Conservation (phyloP, 2,329 filamentous ascomycete species). For the Davidsoniella australis region DNA sequence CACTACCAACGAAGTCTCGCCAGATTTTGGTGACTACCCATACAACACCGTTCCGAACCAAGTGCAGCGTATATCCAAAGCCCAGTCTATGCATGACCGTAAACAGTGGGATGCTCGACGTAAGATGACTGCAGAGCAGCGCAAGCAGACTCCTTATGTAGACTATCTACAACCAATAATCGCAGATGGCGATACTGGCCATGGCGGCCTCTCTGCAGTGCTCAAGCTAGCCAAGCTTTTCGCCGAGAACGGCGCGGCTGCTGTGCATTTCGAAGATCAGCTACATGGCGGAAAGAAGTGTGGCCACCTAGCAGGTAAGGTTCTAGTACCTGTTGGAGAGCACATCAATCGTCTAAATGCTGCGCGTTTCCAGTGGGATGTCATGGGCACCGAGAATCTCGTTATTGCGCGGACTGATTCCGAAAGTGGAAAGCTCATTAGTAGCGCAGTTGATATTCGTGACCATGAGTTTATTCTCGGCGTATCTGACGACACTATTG, state of each 20-base stretch:
- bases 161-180: constrained; percentile 93
- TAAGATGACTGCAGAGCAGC: constrained; percentile 57
- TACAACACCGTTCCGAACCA: constrained; percentile 99
- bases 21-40: constrained; percentile 95
- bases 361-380: constrained; percentile 90
- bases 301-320: constrained; percentile 89
- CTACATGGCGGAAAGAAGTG: constrained; percentile 97
- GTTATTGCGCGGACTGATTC: constrained; percentile 92
- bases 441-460: constrained; percentile 77
- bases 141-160: constrained; percentile 60
- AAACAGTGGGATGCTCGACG: constrained; percentile 82
- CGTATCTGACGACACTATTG: constrained; percentile 53
- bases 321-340: constrained; percentile 81
- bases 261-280: constrained; percentile 95
- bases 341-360: constrained; percentile 92
- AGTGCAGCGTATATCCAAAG: constrained; percentile 89
- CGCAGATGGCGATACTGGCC: constrained; percentile 89
- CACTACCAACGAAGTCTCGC: constrained; percentile 88
- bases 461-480: constrained; percentile 97
- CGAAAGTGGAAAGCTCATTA: constrained; percentile 80
- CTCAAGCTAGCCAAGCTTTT: constrained; percentile 95
- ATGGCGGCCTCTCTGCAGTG: constrained; percentile 82
- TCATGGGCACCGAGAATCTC: constrained; percentile 92
- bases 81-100: constrained; percentile 89
- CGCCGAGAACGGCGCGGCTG: constrained; percentile 89